These are phyloP conservation scores for Penstemon barbatus DNA, from an alignment of 257 asterid species.

Conservation along the genomic window DNA sequence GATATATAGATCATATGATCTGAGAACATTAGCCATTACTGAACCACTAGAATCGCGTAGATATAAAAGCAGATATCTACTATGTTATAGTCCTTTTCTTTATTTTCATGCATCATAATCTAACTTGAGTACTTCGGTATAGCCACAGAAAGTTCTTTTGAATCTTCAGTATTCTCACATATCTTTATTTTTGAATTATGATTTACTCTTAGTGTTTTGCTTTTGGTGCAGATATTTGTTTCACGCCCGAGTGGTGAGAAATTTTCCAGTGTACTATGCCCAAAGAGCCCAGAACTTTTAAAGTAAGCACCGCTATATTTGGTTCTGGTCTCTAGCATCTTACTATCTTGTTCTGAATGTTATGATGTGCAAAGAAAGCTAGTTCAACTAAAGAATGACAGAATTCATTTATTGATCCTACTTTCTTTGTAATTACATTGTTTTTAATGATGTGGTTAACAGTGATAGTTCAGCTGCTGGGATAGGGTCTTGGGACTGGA, in stretches of 20 bases:
- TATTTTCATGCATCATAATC: slow-evolving; percentile 8
- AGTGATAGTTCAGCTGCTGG: slow-evolving; percentile 77
- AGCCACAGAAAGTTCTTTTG: slow-evolving; percentile 16
- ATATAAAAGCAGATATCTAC: slow-evolving; percentile 7
- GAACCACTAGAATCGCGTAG: background rate
- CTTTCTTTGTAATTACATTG: slow-evolving; percentile 1
- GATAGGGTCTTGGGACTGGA: slow-evolving; percentile 99
- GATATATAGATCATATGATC: background rate
- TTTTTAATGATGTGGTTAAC: slow-evolving; percentile 43
- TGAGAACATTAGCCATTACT: slow-evolving; percentile 3
- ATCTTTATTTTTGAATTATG: slow-evolving; percentile 14
- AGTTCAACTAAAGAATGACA: slow-evolving; percentile 2
- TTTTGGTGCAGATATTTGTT: slow-evolving; percentile 69
- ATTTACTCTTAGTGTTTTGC: slow-evolving; percentile 17
- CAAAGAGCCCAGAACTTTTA: slow-evolving; percentile 50
- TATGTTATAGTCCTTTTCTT: slow-evolving; percentile 6
- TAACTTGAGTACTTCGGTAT: slow-evolving; percentile 15
- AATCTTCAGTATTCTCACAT: slow-evolving; percentile 4
- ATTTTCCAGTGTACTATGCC: slow-evolving; percentile 77
- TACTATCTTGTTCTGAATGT: slow-evolving; percentile 21
- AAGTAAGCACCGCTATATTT: slow-evolving; percentile 45
- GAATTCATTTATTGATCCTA: background rate
- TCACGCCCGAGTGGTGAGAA: slow-evolving; percentile 72
- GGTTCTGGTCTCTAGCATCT: slow-evolving; percentile 9
- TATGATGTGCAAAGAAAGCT: background rate